phyloP scores from a whole-genome alignment of 116 monocot species.

The Cymodocea nodosa region DNA sequence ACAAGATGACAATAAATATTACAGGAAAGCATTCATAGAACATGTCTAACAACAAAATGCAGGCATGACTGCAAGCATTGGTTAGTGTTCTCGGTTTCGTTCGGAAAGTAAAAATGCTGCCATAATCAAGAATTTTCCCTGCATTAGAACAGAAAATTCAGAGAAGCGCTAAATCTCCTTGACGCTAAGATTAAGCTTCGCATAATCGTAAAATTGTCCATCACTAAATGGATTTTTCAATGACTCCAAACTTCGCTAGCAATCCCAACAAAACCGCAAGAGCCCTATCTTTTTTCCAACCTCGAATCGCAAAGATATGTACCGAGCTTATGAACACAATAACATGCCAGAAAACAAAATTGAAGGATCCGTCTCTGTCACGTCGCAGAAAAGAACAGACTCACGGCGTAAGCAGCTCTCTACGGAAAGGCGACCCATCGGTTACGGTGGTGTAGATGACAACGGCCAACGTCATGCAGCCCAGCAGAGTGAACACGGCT shows the following conservation, averaged over 20 bases:
- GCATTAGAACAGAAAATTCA: too few species aligned
- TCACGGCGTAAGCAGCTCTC: conserved; percentile 77
- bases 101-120: background rate
- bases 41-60: background rate
- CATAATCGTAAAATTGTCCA: background rate
- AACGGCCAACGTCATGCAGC: conserved; percentile 50
- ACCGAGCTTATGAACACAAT: too few species aligned
- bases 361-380: background rate
- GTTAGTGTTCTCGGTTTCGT: background rate
- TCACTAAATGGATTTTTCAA: background rate
- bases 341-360: background rate
- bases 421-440: conserved; percentile 76
- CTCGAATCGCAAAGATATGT: too few species aligned
- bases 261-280: background rate
- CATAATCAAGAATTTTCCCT: too few species aligned
- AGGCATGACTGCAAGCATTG: background rate
- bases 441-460: conserved; percentile 57
- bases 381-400: conserved; percentile 8
- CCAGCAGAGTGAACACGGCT: conserved; percentile 37
- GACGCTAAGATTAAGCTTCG: background rate
- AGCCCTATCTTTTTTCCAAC: too few species aligned
- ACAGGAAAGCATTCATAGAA: background rate
- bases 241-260: background rate
- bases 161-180: background rate
- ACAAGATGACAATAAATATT: conserved; percentile 7